These are phyloP conservation scores for Aspergillus sp. DNA, from an alignment of 2,329 filamentous ascomycete genomes.

Conservation along the genomic window DNA sequence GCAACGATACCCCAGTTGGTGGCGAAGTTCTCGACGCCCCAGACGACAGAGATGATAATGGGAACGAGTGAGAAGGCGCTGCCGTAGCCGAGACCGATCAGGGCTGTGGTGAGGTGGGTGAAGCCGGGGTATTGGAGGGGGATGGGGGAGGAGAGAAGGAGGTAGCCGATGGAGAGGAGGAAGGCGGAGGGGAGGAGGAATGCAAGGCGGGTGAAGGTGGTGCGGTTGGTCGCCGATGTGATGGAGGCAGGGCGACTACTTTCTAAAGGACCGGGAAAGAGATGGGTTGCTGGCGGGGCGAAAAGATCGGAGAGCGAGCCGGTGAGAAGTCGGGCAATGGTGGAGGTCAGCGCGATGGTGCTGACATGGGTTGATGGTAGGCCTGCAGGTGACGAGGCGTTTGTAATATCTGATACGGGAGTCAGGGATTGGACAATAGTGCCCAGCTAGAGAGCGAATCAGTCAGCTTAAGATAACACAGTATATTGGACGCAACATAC, in stretches of 20 bases:
- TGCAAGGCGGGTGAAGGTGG: constrained; percentile 73
- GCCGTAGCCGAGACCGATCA: constrained; percentile 89
- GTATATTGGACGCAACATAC: constrained; percentile 26
- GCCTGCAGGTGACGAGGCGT: constrained; percentile 56
- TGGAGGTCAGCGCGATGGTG: constrained; percentile 87
- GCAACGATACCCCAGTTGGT: constrained; percentile 97
- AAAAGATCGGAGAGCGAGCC: constrained; percentile 87
- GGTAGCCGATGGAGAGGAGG: constrained; percentile 73
- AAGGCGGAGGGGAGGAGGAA: constrained; percentile 77
- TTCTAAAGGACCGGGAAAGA: constrained; percentile 54
- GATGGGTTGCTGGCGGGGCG: constrained; percentile 66
- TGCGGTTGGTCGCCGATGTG: constrained; percentile 25
- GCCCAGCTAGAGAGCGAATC: constrained; percentile 58
- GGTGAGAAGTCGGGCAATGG: constrained; percentile 83
- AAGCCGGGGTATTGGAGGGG: constrained; percentile 75
- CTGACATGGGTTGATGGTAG: constrained; percentile 81
- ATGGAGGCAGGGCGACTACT: constrained; percentile 44
- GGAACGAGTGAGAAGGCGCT: constrained; percentile 87
- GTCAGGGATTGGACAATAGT: constrained; percentile 89
- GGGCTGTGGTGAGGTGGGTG: constrained; percentile 82
- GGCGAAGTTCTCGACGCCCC: constrained; percentile 97
- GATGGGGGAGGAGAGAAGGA: constrained; percentile 76
- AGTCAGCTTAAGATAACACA: neutral
- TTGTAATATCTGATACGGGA: constrained; percentile 57
- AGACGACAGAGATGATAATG: constrained; percentile 93